A percentile compares a stretch with the other conserved stretches of the same genome.
phyloP scores from a whole-genome alignment of 495 filamentous ascomycete genomes.

The Penicillium bialowiezense region DNA sequence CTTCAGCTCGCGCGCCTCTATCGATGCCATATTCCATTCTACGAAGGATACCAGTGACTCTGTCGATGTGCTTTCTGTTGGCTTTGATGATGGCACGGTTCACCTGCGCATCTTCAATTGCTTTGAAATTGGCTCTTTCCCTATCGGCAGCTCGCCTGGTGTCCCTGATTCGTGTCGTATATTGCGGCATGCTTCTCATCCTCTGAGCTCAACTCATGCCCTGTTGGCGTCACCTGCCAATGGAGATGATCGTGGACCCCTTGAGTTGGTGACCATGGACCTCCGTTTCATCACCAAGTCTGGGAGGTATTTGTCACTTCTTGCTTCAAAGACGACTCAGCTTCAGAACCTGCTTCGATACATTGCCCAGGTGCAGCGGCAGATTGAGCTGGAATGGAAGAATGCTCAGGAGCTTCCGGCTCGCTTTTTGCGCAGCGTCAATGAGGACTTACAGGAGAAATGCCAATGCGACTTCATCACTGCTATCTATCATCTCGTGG shows the following conservation, averaged over 20 bases:
- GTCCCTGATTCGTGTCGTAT: slow-evolving; percentile 20
- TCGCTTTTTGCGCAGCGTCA: slow-evolving; percentile 71
- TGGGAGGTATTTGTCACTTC: slow-evolving; percentile 72
- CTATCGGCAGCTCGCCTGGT: slow-evolving; percentile 27
- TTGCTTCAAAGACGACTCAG: slow-evolving; percentile 83
- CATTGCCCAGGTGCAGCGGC: slow-evolving; percentile 68
- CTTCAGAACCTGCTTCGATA: slow-evolving; percentile 84
- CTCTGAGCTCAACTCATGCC: slow-evolving; percentile 70
- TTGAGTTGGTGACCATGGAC: slow-evolving; percentile 74
- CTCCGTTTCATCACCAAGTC: slow-evolving; percentile 77
- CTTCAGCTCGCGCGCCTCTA: slow-evolving; percentile 26
- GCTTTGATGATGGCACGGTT: slow-evolving; percentile 73
- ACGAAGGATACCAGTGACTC: slow-evolving; percentile 60
- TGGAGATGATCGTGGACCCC: slow-evolving; percentile 15
- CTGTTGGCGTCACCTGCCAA: slow-evolving; percentile 52
- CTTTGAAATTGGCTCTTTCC: slow-evolving; percentile 74
- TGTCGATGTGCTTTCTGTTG: slow-evolving; percentile 80
- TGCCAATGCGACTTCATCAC: slow-evolving; percentile 64
- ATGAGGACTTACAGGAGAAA: slow-evolving; percentile 60
- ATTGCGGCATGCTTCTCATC: slow-evolving; percentile 65
- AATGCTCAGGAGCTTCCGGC: slow-evolving; percentile 75
- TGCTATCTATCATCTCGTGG: slow-evolving; percentile 79
- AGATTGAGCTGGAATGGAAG: slow-evolving; percentile 78
- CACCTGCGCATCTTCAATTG: slow-evolving; percentile 88
- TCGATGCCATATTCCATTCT: slow-evolving; percentile 33